Percentiles rank a stretch among this genome's conserved stretches.
These are phyloP conservation scores for Paralagenidium karlingii DNA, from an alignment of 352 stramenopile genomes.

Conservation along the genomic window DNA sequence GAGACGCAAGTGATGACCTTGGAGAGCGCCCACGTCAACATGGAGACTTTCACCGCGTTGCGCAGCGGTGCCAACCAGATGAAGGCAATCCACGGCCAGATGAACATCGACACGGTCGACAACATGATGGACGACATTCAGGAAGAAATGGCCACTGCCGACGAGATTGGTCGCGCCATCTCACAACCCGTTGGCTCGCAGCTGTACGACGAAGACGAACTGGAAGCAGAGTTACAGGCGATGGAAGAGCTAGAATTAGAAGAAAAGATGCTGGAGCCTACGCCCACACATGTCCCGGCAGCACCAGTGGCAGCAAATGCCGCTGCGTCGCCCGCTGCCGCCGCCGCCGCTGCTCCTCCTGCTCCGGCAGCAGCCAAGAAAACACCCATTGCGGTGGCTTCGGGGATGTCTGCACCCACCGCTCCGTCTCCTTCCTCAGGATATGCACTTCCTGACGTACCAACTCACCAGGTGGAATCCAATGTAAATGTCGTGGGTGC, in stretches of 20 bases:
- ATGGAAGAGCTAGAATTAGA: slow-evolving; percentile 90
- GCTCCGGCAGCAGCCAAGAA: slow-evolving; percentile 9
- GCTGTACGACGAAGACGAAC: slow-evolving; percentile 89
- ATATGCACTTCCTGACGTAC: slow-evolving; percentile 71
- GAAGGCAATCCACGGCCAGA: slow-evolving; percentile 90
- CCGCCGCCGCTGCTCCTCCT: slow-evolving; percentile 6
- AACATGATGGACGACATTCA: slow-evolving; percentile 98
- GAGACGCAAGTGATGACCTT: slow-evolving; percentile 89
- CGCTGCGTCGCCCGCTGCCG: slow-evolving; percentile 10
- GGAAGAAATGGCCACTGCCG: slow-evolving; percentile 92
- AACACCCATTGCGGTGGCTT: slow-evolving; percentile 2
- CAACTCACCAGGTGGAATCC: slow-evolving; percentile 55
- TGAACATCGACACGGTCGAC: slow-evolving; percentile 95
- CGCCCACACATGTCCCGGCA: not conserved
- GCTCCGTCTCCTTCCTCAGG: too few species aligned
- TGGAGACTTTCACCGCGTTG: slow-evolving; percentile 95
- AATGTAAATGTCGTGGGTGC: slow-evolving; percentile 64
- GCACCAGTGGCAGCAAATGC: slow-evolving; percentile 11
- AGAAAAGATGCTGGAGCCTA: slow-evolving; percentile 66
- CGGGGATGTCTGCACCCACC: slow-evolving; percentile 5
- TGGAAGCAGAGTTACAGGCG: slow-evolving; percentile 89
- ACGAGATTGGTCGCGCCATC: slow-evolving; percentile 92
- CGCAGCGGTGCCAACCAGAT: slow-evolving; percentile 87
- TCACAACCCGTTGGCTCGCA: slow-evolving; percentile 89
- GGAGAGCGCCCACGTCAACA: slow-evolving; percentile 90